These are phyloP conservation scores for Stromatinia cepivora DNA, from an alignment of 2,329 filamentous ascomycete genomes.

Conservation along the genomic window DNA sequence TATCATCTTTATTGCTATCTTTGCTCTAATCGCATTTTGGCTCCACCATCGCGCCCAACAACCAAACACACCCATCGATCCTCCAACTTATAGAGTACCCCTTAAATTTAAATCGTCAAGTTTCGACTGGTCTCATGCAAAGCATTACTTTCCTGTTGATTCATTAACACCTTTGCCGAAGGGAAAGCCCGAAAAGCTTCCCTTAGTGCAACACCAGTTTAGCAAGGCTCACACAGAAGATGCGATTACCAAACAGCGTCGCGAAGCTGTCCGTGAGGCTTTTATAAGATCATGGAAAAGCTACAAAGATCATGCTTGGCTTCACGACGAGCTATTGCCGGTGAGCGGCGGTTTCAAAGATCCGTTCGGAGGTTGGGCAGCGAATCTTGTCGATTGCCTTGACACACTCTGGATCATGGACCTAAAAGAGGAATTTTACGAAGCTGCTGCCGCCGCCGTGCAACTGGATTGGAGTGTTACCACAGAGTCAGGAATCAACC, in stretches of 20 bases:
- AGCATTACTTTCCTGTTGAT: conserved; percentile 1
- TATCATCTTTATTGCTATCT: conserved; percentile 11
- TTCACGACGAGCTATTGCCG: conserved; percentile 80
- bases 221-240: neutral
- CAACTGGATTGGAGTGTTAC: conserved; percentile 48
- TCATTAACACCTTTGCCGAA: conserved; percentile 1
- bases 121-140: conserved; percentile 9
- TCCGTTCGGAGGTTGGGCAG: conserved; percentile 87
- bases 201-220: conserved; percentile 9
- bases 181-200: neutral
- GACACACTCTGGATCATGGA: conserved; percentile 87
- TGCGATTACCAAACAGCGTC: conserved; percentile 7
- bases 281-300: conserved; percentile 63
- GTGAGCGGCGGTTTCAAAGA: conserved; percentile 66
- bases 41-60: conserved; percentile 2
- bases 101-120: neutral
- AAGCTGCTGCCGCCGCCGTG: conserved; percentile 54
- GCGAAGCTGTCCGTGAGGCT: conserved; percentile 28
- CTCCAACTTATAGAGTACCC: conserved; percentile 6
- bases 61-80: neutral
- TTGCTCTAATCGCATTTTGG: neutral
- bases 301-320: conserved; percentile 79
- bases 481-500: conserved; percentile 32
- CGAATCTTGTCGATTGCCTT: conserved; percentile 76
- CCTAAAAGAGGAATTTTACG: conserved; percentile 71